A percentile compares a stretch with the other conserved stretches of the same genome.
These are phyloP conservation scores for Penicillium rolfsii DNA, from an alignment of 2,329 filamentous ascomycete genomes.

Conservation along the genomic window DNA sequence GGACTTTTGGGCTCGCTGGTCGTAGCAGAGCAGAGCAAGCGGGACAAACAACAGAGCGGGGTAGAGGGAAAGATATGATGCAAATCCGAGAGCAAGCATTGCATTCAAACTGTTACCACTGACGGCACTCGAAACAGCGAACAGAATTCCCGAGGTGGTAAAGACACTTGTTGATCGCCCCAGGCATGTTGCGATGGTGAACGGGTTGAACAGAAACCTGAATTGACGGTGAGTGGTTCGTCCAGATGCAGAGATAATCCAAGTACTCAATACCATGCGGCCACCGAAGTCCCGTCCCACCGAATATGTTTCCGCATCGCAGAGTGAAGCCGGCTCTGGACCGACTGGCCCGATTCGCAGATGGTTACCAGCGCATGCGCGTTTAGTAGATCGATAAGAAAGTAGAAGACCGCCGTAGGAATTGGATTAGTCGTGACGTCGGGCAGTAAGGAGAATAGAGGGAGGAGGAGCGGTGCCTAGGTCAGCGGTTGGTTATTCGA, in stretches of 20 bases:
- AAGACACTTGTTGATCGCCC: conserved; percentile 88
- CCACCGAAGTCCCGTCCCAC: conserved; percentile 76
- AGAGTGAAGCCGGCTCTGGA: conserved; percentile 73
- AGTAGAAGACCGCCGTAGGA: conserved; percentile 79
- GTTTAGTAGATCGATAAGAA: conserved; percentile 76
- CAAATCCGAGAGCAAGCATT: conserved; percentile 82
- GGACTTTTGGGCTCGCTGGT: conserved; percentile 55
- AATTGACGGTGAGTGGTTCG: conserved; percentile 14
- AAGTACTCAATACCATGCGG: conserved; percentile 66
- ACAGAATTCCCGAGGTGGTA: conserved; percentile 83
- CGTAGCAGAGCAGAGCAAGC: conserved; percentile 77
- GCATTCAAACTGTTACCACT: conserved; percentile 72
- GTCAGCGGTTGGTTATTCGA: conserved; percentile 14
- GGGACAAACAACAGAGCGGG: conserved; percentile 85
- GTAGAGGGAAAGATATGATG: conserved; percentile 90
- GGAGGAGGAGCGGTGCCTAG: conserved; percentile 83
- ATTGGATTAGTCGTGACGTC: conserved; percentile 67
- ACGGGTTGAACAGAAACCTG: conserved; percentile 92
- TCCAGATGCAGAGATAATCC: neutral
- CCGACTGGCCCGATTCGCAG: conserved; percentile 77
- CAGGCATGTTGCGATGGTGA: conserved; percentile 87
- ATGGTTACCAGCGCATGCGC: conserved; percentile 79
- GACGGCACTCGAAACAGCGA: conserved; percentile 79
- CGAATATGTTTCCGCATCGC: conserved; percentile 74
- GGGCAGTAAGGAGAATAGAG: conserved; percentile 87